These are phyloP conservation scores for Moniliophthora roreri DNA, from an alignment of 1,284 basidiomycete species.

Conservation along the genomic window DNA sequence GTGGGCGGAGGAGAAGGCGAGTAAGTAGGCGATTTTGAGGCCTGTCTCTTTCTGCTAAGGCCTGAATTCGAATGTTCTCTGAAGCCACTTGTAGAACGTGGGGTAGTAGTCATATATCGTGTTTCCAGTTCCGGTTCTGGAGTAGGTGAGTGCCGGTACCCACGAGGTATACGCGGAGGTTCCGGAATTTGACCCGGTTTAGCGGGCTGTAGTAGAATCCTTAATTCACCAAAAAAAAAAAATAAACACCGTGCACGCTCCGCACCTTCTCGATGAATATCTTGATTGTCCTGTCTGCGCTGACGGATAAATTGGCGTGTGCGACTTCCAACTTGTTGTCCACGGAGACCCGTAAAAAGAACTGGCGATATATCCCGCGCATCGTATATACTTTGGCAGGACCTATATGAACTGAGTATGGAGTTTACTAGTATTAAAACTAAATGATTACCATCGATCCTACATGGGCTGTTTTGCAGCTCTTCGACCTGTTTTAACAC, in stretches of 20 bases:
- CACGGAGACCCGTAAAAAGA: conserved; percentile 60
- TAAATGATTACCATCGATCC: conserved; percentile 60
- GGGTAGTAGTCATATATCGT: neutral
- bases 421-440: neutral
- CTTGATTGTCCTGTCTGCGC: conserved; percentile 44
- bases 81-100: neutral
- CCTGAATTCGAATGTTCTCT: neutral
- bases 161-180: conserved; percentile 22
- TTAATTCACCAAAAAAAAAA: neutral
- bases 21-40: neutral
- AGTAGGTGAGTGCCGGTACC: conserved; percentile 13
- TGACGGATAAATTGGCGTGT: conserved; percentile 46
- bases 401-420: conserved; percentile 37
- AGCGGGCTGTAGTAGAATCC: conserved; percentile 19
- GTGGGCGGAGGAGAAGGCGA: conserved; percentile 6
- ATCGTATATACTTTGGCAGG: conserved; percentile 67
- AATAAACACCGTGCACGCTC: conserved; percentile 1
- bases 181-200: conserved; percentile 29
- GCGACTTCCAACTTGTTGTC: conserved; percentile 46
- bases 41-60: neutral
- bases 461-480: conserved; percentile 60
- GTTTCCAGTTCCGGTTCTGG: conserved; percentile 5
- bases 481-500: conserved; percentile 38
- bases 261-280: conserved; percentile 51
- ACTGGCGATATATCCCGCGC: conserved; percentile 69